Percentiles rank a stretch among this genome's conserved stretches.
Evolutionary conservation across 129 eudicot species (phyloP).

Genomic region (Sambucus nigra): DNA sequence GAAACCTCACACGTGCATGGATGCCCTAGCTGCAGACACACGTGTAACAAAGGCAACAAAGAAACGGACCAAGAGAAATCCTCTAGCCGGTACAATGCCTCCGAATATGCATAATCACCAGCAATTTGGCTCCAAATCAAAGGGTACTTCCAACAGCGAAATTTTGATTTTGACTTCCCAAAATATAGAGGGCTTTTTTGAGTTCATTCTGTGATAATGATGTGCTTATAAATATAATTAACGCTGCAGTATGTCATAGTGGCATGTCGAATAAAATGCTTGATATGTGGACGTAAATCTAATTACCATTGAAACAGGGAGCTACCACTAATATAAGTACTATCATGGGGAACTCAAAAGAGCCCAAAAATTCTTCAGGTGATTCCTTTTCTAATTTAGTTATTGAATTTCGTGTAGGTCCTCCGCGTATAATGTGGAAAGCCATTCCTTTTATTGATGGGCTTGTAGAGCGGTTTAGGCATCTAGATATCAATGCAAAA

Average conservation of each 20-base stretch:
- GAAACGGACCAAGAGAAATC: slow-evolving; percentile 47
- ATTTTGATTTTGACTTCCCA: not conserved
- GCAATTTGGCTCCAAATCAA: slow-evolving; percentile 12
- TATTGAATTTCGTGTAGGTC: slow-evolving; percentile 32
- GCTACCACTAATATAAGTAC: too few species aligned
- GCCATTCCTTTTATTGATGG: slow-evolving; percentile 22
- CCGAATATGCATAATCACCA: slow-evolving; percentile 13
- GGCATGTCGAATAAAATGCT: too few species aligned
- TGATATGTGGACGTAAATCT: too few species aligned
- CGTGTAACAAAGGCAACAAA: slow-evolving; percentile 35
- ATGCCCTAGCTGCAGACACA: slow-evolving; percentile 39
- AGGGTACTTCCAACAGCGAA: slow-evolving; percentile 16
- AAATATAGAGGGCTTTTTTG: too few species aligned
- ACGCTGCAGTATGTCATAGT: too few species aligned
- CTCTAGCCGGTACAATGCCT: slow-evolving; percentile 11
- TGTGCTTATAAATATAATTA: too few species aligned
- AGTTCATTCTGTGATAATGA: too few species aligned
- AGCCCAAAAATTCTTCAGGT: not conserved
- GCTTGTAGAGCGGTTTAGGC: slow-evolving; percentile 33
- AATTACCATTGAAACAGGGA: too few species aligned
- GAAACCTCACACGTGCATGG: slow-evolving; percentile 30
- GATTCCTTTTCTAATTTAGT: slow-evolving; percentile 4
- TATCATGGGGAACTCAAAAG: too few species aligned
- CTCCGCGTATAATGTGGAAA: slow-evolving; percentile 30
- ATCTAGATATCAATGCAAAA: slow-evolving; percentile 39